Base-by-base conservation (phyloP, 805 yeast species). In the Metschnikowia hibisci region DNA sequence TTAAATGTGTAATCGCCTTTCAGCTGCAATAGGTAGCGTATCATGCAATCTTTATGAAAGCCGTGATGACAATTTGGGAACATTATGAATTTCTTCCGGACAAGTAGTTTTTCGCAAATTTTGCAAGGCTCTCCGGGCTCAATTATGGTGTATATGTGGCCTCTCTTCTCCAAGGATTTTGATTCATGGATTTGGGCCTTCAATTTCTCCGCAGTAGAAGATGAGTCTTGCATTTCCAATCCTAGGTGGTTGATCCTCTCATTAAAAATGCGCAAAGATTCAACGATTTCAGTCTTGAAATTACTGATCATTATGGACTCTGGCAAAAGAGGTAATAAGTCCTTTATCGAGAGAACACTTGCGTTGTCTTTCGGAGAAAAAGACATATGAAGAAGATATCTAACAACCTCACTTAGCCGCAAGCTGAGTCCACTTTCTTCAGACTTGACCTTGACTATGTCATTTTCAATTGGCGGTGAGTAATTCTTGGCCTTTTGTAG, bases 61-160 rank as follows among this genome's bases (percentile, higher is more conserved):
- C 87, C 79, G 60, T 93, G 99, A 44, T 78, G 84, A 59, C 99
- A 93, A 45, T 67, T 69, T 0, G 96, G 96, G 57, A 87, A 93
- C 4, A 82, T 79, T 42, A 82, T 74, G 53, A 89, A 89, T 57
- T 80, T 84, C 44, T 88, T 76, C 4, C 82, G 77, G 3, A 87
- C 74, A 34, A 91, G 67, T 7, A 93, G 74, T 51, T 75, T 75
- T n/a, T 70, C 65, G 62, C 98, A 91, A 3, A 80, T 51, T 33
- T 75, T 67, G 65, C 99, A 93, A 0, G 91, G 77, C 49, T 83
- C 93, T 2, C 93, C 95, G 0, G 96, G 89, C 54, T 85, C 84
- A 14, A 91, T 74, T 0, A 83, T 71, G 30, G 81, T 81, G 50
- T 79, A 82, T 5, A 82, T 73, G 34, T 78, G 60, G 1, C 70